Conservation (phyloP, 768 basidiomycete genomes). For the Lentinula boryana region DNA sequence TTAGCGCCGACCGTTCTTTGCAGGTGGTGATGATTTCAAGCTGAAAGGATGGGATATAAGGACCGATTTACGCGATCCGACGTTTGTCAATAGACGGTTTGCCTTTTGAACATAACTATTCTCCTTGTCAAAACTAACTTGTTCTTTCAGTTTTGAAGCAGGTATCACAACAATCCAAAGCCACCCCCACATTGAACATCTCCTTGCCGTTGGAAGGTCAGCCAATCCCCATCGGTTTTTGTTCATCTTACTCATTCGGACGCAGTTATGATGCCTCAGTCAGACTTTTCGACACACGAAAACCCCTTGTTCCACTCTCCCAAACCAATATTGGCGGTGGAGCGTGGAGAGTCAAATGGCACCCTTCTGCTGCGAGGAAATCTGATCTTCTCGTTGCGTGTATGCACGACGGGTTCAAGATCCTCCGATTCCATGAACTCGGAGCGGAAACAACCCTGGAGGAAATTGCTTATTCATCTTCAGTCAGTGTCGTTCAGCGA, state of each 20-base stretch:
- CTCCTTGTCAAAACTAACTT: background rate
- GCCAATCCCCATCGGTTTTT: slow-evolving; percentile 7
- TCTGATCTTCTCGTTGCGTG: slow-evolving; percentile 85
- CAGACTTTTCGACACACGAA: slow-evolving; percentile 78
- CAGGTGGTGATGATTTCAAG: slow-evolving; percentile 90
- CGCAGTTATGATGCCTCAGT: slow-evolving; percentile 79
- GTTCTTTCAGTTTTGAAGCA: slow-evolving; percentile 67
- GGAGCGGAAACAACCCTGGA: background rate
- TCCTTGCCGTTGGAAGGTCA: slow-evolving; percentile 89
- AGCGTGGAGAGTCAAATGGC: slow-evolving; percentile 96
- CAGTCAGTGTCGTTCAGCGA: slow-evolving; percentile 39
- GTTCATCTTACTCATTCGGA: background rate
- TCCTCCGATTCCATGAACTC: slow-evolving; percentile 44
- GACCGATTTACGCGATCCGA: slow-evolving; percentile 50
- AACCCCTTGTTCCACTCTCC: slow-evolving; percentile 48
- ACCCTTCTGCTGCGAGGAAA: slow-evolving; percentile 63
- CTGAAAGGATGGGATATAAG: slow-evolving; percentile 91
- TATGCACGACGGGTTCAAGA: slow-evolving; percentile 97
- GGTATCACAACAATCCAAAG: slow-evolving; percentile 90
- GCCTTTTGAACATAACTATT: background rate
- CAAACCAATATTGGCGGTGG: slow-evolving; percentile 75
- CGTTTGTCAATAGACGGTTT: slow-evolving; percentile 70
- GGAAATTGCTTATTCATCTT: background rate
- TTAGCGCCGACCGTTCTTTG: background rate
- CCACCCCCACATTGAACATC: slow-evolving; percentile 71